Conservation (phyloP, 352 stramenopile species). For the Phytophthora tentaculata region DNA sequence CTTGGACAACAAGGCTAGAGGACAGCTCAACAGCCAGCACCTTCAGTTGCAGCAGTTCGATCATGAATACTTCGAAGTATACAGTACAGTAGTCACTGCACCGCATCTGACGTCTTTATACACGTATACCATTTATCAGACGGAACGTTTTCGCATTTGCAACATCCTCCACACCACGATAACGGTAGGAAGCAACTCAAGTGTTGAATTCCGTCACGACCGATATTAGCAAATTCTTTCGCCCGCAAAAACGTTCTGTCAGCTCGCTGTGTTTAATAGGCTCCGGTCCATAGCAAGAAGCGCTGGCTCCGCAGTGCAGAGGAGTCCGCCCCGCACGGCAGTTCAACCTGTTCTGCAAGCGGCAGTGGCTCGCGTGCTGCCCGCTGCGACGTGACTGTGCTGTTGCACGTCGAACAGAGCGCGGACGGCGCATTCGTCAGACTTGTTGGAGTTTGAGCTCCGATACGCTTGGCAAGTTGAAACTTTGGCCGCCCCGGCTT, state of each 20-base stretch:
- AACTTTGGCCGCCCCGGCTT: conserved; percentile 1
- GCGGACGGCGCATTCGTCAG: conserved; percentile 5
- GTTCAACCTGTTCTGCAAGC: conserved; percentile 13
- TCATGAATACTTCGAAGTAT: background rate
- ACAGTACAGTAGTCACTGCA: too few relatives aligned
- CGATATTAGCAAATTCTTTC: too few relatives aligned
- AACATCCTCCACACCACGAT: too few relatives aligned
- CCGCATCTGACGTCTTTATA: too few relatives aligned
- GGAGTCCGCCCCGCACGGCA: conserved; percentile 1
- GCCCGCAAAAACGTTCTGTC: too few relatives aligned
- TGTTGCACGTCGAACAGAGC: conserved; percentile 15
- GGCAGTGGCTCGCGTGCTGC: conserved; percentile 20
- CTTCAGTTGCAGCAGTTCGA: conserved; percentile 6
- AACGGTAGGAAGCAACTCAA: too few relatives aligned
- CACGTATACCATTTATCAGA: too few relatives aligned
- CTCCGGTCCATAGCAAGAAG: too few relatives aligned
- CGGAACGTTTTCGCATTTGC: too few relatives aligned
- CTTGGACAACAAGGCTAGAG: background rate
- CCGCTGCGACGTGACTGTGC: conserved; percentile 12
- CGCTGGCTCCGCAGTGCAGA: too few relatives aligned
- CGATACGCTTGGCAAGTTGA: conserved; percentile 1
- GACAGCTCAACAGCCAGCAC: conserved; percentile 4
- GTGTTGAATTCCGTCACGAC: too few relatives aligned
- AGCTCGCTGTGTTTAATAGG: too few relatives aligned
- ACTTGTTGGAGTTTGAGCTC: conserved; percentile 1